phyloP scores from a whole-genome alignment of 2,329 filamentous ascomycete species.

The Clarireedia homoeocarpa region DNA sequence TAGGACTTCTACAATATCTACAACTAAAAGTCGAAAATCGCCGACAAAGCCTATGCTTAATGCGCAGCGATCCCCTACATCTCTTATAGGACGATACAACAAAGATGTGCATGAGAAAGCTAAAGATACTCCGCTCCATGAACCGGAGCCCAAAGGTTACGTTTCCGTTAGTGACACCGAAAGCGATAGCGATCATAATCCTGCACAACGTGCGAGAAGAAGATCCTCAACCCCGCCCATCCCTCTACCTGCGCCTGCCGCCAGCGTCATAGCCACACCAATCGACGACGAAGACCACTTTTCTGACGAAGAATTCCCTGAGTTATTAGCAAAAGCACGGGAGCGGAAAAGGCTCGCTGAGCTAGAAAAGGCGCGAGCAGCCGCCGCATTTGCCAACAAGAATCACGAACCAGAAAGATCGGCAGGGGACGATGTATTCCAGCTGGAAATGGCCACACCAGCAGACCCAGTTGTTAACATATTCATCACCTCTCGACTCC shows the following conservation, averaged over 20 bases:
- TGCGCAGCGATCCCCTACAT: slow-evolving; percentile 10
- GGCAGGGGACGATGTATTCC: slow-evolving; percentile 10
- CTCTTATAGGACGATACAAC: slow-evolving; percentile 16
- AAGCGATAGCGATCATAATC: slow-evolving; percentile 8
- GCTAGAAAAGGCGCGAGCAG: slow-evolving; percentile 9
- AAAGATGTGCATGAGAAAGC: slow-evolving; percentile 12
- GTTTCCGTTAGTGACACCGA: slow-evolving; percentile 23
- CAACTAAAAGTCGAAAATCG: slow-evolving; percentile 15
- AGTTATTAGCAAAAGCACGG: slow-evolving; percentile 24
- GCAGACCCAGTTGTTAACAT: slow-evolving; percentile 50
- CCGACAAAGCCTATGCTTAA: slow-evolving; percentile 5
- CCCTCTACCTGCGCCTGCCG: neutral
- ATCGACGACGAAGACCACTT: slow-evolving; percentile 19
- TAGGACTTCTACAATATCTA: slow-evolving; percentile 20
- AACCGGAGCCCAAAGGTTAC: slow-evolving; percentile 12
- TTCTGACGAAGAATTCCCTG: slow-evolving; percentile 27
- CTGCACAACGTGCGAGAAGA: neutral
- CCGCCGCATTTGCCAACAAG: slow-evolving; percentile 8
- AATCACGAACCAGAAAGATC: slow-evolving; percentile 9
- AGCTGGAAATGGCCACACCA: slow-evolving; percentile 8
- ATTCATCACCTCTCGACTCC: slow-evolving; percentile 60
- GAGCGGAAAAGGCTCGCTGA: slow-evolving; percentile 21
- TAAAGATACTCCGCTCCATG: slow-evolving; percentile 2
- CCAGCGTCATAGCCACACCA: neutral
- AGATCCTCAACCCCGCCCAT: neutral